These are phyloP conservation scores for Lolium multiflorum DNA, from an alignment of 176 grass and related monocot genomes.

Conservation along the genomic window DNA sequence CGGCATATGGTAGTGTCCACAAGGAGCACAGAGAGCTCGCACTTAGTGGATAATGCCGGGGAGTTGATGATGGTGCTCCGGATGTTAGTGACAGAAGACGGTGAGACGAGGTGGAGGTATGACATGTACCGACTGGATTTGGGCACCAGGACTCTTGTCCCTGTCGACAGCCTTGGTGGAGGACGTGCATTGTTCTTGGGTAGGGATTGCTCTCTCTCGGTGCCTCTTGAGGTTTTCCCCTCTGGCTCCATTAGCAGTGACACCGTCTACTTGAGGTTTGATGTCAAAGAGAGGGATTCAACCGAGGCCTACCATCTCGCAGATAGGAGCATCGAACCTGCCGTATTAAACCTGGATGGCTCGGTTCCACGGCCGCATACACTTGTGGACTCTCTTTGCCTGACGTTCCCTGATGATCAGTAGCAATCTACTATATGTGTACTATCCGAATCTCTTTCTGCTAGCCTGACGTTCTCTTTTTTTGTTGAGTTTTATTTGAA, in stretches of 20 bases:
- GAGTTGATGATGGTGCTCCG: slow-evolving; percentile 1
- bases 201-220: neutral
- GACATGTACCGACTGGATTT: neutral
- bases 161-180: neutral
- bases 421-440: neutral
- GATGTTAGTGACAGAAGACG: too few relatives aligned
- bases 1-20: neutral
- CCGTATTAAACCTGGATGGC: neutral
- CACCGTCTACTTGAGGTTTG: neutral
- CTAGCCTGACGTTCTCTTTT: too few relatives aligned
- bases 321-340: neutral
- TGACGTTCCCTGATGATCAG: neutral
- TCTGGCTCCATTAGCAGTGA: neutral
- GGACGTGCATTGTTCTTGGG: neutral
- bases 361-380: neutral
- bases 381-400: neutral
- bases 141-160: neutral
- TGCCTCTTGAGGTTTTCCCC: neutral
- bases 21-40: neutral
- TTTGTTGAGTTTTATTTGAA: too few relatives aligned
- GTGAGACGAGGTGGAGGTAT: neutral
- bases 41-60: neutral
- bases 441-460: too few relatives aligned
- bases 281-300: too few relatives aligned
- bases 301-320: neutral